Conservation (phyloP, 164 flowering plant genomes). For the Magnolia sinica region DNA sequence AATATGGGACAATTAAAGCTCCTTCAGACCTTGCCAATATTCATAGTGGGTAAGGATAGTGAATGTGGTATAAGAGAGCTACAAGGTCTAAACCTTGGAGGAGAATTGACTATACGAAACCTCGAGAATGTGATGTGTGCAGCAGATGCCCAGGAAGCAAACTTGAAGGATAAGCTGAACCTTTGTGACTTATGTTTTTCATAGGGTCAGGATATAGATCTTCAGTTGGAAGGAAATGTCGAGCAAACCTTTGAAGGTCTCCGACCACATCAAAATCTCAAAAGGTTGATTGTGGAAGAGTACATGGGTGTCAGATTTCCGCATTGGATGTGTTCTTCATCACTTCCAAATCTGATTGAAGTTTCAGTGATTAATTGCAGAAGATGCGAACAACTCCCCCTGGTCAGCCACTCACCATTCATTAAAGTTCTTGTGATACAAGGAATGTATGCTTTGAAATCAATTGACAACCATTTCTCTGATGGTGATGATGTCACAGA, state of each 20-base stretch:
- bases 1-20: neutral
- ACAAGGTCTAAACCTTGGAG: neutral
- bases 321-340: conserved; percentile 11
- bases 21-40: conserved; percentile 21
- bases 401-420: conserved; percentile 17
- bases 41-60: conserved; percentile 7
- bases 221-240: neutral
- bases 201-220: neutral
- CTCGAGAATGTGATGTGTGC: conserved; percentile 6
- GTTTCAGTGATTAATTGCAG: conserved; percentile 19
- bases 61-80: neutral
- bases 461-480: neutral
- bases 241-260: conserved; percentile 14
- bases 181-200: neutral
- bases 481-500: neutral
- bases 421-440: conserved; percentile 1
- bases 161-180: neutral
- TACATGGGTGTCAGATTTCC: conserved; percentile 24
- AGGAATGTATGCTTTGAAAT: neutral
- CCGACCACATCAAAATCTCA: conserved; percentile 21
- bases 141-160: neutral
- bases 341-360: conserved; percentile 7
- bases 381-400: conserved; percentile 14
- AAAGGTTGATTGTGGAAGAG: conserved; percentile 8
- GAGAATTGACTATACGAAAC: neutral